phyloP scores from a whole-genome alignment of 2,329 filamentous ascomycete genomes.

The Fusarium chuoi region DNA sequence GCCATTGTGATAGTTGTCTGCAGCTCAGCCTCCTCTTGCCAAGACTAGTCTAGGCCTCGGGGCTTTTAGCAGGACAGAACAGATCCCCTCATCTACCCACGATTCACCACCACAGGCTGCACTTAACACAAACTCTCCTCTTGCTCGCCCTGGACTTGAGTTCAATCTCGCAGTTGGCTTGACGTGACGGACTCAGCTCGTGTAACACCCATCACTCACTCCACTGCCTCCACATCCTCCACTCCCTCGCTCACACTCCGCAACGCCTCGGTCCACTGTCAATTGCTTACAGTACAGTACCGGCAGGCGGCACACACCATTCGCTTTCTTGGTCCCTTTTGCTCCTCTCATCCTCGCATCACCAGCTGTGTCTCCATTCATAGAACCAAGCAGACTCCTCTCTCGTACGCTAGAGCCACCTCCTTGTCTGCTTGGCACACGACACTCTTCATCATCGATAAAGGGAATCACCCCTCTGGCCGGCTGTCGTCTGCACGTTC shows the following conservation, averaged over 20 bases:
- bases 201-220: slow-evolving; percentile 29
- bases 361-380: slow-evolving; percentile 24
- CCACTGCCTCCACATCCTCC: slow-evolving; percentile 32
- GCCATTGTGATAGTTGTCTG: slow-evolving; percentile 14
- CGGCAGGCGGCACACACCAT: slow-evolving; percentile 15
- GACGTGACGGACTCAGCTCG: slow-evolving; percentile 35
- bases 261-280: slow-evolving; percentile 30
- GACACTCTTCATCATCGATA: slow-evolving; percentile 45
- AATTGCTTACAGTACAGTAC: slow-evolving; percentile 7
- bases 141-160: slow-evolving; percentile 9
- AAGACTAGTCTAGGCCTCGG: slow-evolving; percentile 30
- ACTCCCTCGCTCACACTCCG: slow-evolving; percentile 23
- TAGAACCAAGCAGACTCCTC: slow-evolving; percentile 19
- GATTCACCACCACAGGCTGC: slow-evolving; percentile 18
- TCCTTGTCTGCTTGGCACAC: slow-evolving; percentile 38
- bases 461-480: slow-evolving; percentile 39
- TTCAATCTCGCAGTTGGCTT: slow-evolving; percentile 5
- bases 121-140: slow-evolving; percentile 33
- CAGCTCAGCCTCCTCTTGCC: slow-evolving; percentile 34
- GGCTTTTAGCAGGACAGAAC: slow-evolving; percentile 23
- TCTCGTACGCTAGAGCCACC: slow-evolving; percentile 38
- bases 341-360: slow-evolving; percentile 27
- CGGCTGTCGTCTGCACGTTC: slow-evolving; percentile 35
- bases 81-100: slow-evolving; percentile 12
- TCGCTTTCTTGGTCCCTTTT: slow-evolving; percentile 21